phyloP scores from a whole-genome alignment of 2,329 filamentous ascomycete species.

The Fusarium musae region DNA sequence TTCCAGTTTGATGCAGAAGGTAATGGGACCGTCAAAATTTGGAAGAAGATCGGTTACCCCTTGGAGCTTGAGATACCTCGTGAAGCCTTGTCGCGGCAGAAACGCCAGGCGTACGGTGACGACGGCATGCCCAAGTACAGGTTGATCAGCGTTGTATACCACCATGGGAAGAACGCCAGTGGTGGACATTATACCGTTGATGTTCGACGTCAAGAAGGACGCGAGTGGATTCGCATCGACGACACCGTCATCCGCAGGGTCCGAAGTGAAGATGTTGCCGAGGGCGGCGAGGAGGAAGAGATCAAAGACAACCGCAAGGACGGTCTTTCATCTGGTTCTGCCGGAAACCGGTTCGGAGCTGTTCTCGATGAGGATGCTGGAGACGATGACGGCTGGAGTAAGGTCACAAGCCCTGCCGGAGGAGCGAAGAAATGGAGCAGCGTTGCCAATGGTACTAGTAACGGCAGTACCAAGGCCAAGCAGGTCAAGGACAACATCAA shows the following conservation, averaged over 20 bases:
- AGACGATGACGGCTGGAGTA: constrained; percentile 83
- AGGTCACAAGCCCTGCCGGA: constrained; percentile 72
- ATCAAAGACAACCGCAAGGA: constrained; percentile 62
- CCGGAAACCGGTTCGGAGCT: constrained; percentile 79
- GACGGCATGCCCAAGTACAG: constrained; percentile 82
- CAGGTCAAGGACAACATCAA: constrained; percentile 73
- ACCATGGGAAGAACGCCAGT: constrained; percentile 96
- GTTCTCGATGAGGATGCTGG: constrained; percentile 74
- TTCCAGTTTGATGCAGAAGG: constrained; percentile 93
- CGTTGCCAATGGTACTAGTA: constrained; percentile 71
- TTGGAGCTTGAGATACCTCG: constrained; percentile 93
- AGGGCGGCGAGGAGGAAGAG: constrained; percentile 84
- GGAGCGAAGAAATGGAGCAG: constrained; percentile 77
- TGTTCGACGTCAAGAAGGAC: constrained; percentile 91
- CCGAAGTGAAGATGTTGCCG: constrained; percentile 87
- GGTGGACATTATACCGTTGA: constrained; percentile 99
- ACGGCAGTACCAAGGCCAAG: constrained; percentile 66
- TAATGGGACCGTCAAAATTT: constrained; percentile 90
- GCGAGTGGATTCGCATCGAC: constrained; percentile 95
- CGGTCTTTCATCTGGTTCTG: constrained; percentile 48
- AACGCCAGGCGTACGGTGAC: constrained; percentile 71
- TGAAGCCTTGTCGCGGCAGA: constrained; percentile 84
- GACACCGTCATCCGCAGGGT: constrained; percentile 91
- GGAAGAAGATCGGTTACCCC: constrained; percentile 97
- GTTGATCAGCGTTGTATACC: constrained; percentile 91